Evolutionary conservation across 1,284 basidiomycete genomes (phyloP).

Genomic region (Rhodofomes roseus): DNA sequence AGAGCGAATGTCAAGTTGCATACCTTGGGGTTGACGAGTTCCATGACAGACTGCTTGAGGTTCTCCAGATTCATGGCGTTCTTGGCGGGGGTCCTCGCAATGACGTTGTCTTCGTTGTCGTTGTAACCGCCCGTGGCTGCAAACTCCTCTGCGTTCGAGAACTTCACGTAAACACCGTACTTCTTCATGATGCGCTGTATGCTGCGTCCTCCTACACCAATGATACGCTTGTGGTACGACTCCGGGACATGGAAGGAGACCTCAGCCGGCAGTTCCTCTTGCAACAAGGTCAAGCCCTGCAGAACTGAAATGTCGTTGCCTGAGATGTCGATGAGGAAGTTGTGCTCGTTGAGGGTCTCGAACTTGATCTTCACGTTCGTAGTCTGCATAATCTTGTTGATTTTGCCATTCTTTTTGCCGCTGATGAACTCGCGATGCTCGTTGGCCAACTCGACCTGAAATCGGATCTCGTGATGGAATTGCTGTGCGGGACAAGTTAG

Average conservation of each 20-base stretch:
- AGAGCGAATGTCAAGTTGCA: constrained; percentile 14
- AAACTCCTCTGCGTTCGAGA: constrained; percentile 98
- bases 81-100: constrained; percentile 96
- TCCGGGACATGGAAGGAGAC: constrained; percentile 99
- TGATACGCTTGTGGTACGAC: constrained; percentile 98
- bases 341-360: constrained; percentile 98
- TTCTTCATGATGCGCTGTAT: constrained; percentile 99
- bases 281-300: constrained; percentile 85
- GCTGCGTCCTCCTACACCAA: constrained; percentile 96
- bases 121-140: constrained; percentile 92
- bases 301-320: constrained; percentile 81
- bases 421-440: constrained; percentile 98
- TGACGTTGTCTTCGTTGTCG: constrained; percentile 98
- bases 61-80: constrained; percentile 96
- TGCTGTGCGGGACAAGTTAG: constrained; percentile 26
- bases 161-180: constrained; percentile 99
- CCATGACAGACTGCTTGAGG: constrained; percentile 96
- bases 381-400: constrained; percentile 98
- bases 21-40: constrained; percentile 94
- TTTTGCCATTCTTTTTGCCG: constrained; percentile 97
- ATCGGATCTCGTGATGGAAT: constrained; percentile 96
- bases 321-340: constrained; percentile 95
- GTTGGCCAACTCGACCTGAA: constrained; percentile 97
- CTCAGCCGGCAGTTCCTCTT: constrained; percentile 98
- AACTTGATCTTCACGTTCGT: constrained; percentile 98